phyloP scores from a whole-genome alignment of 2,329 filamentous ascomycete species.

The Botrytis aclada region DNA sequence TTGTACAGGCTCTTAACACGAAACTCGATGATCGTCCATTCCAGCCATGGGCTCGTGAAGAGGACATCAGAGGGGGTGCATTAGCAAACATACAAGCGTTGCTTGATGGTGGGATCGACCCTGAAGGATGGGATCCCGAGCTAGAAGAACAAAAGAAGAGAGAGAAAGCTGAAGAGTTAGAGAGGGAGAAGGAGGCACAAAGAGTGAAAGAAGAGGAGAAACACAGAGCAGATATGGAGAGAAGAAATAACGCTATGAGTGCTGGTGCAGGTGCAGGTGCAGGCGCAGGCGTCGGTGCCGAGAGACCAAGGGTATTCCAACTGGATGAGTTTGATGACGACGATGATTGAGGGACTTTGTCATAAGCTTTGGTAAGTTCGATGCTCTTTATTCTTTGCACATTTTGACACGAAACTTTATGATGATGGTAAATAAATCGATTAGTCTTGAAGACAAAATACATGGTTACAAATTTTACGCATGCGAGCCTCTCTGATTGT shows the following conservation, averaged over 20 bases:
- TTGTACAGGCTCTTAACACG: slow-evolving; percentile 49
- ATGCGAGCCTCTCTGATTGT: slow-evolving; percentile 71
- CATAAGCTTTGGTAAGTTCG: slow-evolving; percentile 3
- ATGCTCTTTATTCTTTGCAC: not conserved
- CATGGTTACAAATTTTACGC: slow-evolving; percentile 80
- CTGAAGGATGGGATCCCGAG: slow-evolving; percentile 55
- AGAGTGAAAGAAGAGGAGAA: slow-evolving; percentile 38
- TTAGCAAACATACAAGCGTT: slow-evolving; percentile 63
- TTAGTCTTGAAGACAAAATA: slow-evolving; percentile 99
- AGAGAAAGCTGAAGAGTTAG: slow-evolving; percentile 36
- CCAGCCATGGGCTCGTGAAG: slow-evolving; percentile 72
- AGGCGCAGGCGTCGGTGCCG: slow-evolving; percentile 23
- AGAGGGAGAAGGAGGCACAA: slow-evolving; percentile 27
- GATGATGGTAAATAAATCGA: slow-evolving; percentile 78
- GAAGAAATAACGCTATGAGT: slow-evolving; percentile 24
- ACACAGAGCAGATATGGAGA: slow-evolving; percentile 29
- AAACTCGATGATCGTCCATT: slow-evolving; percentile 55
- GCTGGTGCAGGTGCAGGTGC: slow-evolving; percentile 14
- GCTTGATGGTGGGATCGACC: slow-evolving; percentile 59
- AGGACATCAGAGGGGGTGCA: slow-evolving; percentile 65
- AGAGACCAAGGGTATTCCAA: slow-evolving; percentile 41
- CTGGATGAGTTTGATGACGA: slow-evolving; percentile 44
- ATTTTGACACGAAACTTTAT: slow-evolving; percentile 38
- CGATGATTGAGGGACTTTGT: slow-evolving; percentile 32
- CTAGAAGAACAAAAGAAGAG: slow-evolving; percentile 38